Percentiles rank a stretch among this genome's conserved stretches.
Conservation (phyloP, 2,329 filamentous ascomycete genomes). For the Achaetomium macrosporum region DNA sequence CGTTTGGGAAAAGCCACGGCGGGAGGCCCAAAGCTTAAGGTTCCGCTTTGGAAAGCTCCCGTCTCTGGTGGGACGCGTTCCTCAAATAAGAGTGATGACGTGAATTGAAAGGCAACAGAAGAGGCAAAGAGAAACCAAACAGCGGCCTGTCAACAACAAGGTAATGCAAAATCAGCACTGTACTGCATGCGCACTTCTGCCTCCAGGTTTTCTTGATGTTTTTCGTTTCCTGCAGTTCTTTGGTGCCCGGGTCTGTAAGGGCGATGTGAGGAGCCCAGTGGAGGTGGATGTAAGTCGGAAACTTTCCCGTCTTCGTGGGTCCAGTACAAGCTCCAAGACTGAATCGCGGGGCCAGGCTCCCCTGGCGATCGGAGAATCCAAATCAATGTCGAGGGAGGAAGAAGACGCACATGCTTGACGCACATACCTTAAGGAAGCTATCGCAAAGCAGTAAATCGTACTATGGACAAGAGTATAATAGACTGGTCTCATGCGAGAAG, state of each 20-base stretch:
- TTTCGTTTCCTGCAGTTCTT: background rate
- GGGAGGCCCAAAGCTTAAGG: background rate
- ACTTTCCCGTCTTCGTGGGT: no score
- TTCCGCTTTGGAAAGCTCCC: background rate
- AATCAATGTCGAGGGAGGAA: no score
- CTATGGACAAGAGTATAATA: no score
- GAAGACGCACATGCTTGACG: no score
- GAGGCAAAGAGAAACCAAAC: background rate
- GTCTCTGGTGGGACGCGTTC: background rate
- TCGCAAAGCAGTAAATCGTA: no score
- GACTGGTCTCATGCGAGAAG: no score
- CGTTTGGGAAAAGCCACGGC: background rate
- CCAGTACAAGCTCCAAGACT: no score
- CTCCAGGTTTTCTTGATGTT: background rate
- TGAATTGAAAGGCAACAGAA: background rate
- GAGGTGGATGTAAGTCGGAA: no score
- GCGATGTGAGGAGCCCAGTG: constrained; percentile 4
- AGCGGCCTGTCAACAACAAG: background rate
- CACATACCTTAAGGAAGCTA: no score
- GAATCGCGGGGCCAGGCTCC: no score
- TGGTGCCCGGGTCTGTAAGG: background rate
- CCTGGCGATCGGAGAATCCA: no score
- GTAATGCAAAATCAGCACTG: background rate
- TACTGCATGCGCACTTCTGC: background rate
- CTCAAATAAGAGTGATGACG: background rate